Evolutionary conservation across 1,284 basidiomycete genomes (phyloP).

Genomic region (Moesziomyces globuligerus): DNA sequence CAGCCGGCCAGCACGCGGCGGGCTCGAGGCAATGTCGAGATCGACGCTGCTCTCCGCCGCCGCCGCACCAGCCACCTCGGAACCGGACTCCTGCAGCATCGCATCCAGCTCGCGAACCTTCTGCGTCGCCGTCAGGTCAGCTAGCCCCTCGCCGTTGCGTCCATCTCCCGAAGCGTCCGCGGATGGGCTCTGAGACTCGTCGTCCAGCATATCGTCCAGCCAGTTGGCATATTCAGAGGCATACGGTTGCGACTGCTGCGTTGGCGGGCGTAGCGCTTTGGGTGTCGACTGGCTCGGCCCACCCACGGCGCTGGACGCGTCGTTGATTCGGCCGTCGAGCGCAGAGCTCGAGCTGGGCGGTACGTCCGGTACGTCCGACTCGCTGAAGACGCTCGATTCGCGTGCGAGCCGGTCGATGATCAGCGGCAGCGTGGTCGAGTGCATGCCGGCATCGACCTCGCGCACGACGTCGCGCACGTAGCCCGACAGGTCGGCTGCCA

Average conservation of each 20-base stretch:
- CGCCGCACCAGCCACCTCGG: slow-evolving; percentile 1
- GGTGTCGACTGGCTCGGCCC: slow-evolving; percentile 41
- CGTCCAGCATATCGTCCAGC: slow-evolving; percentile 40
- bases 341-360: slow-evolving; percentile 19
- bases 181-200: slow-evolving; percentile 14
- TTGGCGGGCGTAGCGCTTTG: not conserved
- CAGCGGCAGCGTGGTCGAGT: slow-evolving; percentile 36
- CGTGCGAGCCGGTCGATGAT: slow-evolving; percentile 42
- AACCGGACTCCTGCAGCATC: slow-evolving; percentile 15
- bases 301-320: slow-evolving; percentile 11
- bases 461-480: slow-evolving; percentile 46
- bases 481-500: slow-evolving; percentile 43
- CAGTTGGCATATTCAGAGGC: slow-evolving; percentile 35
- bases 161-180: not conserved
- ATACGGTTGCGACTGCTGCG: slow-evolving; percentile 32
- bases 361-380: slow-evolving; percentile 25
- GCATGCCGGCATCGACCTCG: slow-evolving; percentile 47
- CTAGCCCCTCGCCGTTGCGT: not conserved
- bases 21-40: slow-evolving; percentile 37
- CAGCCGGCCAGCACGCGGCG: slow-evolving; percentile 18
- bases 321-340: slow-evolving; percentile 9
- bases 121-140: slow-evolving; percentile 28
- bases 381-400: slow-evolving; percentile 30
- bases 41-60: slow-evolving; percentile 18
- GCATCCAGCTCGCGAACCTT: slow-evolving; percentile 28